Percentiles rank a stretch among this genome's conserved stretches.
Conservation (phyloP, 352 stramenopile species). For the Pythium plurisporium region DNA sequence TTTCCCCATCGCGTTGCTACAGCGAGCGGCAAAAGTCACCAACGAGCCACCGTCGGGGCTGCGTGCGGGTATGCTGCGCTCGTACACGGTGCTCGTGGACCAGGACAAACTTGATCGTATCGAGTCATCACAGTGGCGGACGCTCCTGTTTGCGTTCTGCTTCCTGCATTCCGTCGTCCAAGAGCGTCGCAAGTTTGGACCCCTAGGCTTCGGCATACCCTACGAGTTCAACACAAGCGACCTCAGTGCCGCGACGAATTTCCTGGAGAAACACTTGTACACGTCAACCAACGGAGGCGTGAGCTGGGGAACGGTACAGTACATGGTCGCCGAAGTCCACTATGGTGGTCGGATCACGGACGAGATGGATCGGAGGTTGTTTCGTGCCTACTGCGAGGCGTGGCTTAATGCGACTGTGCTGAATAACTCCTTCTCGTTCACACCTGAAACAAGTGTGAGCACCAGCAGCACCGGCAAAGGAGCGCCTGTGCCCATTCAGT, state of each 20-base stretch:
- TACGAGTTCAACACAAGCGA: slow-evolving; percentile 99
- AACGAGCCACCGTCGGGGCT: slow-evolving; percentile 97
- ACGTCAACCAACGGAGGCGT: slow-evolving; percentile 92
- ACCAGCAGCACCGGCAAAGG: slow-evolving; percentile 28
- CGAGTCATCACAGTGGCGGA: slow-evolving; percentile 94
- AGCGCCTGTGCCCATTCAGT: slow-evolving; percentile 81
- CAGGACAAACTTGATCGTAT: slow-evolving; percentile 97
- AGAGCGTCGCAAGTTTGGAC: slow-evolving; percentile 98
- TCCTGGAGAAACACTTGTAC: slow-evolving; percentile 98
- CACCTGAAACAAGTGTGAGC: slow-evolving; percentile 40
- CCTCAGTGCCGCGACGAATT: slow-evolving; percentile 96
- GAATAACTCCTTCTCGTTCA: slow-evolving; percentile 61
- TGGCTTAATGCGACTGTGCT: slow-evolving; percentile 86
- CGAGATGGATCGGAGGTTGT: slow-evolving; percentile 96
- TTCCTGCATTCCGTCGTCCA: slow-evolving; percentile 98
- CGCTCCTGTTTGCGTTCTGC: slow-evolving; percentile 96
- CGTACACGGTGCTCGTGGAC: slow-evolving; percentile 98
- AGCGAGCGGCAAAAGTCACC: slow-evolving; percentile 99
- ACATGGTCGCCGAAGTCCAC: slow-evolving; percentile 98
- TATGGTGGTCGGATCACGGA: slow-evolving; percentile 99
- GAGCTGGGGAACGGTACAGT: slow-evolving; percentile 97
- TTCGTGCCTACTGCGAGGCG: slow-evolving; percentile 98
- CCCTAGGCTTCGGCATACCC: slow-evolving; percentile 97
- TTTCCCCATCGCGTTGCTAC: slow-evolving; percentile 96
- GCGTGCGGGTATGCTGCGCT: slow-evolving; percentile 92